A percentile compares a stretch with the other conserved stretches of the same genome.
These are phyloP conservation scores for Linum usitatissimum DNA, from an alignment of 345 rosid species.

Conservation along the genomic window DNA sequence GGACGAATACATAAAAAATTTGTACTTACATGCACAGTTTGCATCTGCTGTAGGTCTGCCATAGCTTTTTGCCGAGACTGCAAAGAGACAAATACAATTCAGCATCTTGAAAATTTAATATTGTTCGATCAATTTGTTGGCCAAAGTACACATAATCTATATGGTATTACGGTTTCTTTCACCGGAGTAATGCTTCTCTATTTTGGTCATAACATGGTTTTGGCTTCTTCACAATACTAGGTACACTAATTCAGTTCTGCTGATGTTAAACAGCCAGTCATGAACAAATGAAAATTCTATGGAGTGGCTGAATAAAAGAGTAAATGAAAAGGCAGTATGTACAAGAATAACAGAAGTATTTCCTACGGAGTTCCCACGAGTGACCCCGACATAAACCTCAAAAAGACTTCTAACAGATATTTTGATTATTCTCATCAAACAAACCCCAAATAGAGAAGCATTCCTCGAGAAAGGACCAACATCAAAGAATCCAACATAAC, in stretches of 20 bases:
- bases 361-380: neutral
- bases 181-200: neutral
- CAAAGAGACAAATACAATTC: conserved; percentile 19
- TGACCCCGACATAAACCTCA: neutral
- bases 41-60: conserved; percentile 69
- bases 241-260: neutral
- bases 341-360: neutral
- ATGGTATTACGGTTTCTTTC: neutral
- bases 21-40: conserved; percentile 56
- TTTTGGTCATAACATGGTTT: too few relatives aligned
- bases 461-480: neutral
- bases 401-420: neutral
- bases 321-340: neutral
- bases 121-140: neutral
- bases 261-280: neutral
- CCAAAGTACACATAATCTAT: neutral
- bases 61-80: conserved; percentile 92
- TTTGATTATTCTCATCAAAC: neutral
- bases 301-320: neutral
- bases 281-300: too few relatives aligned
- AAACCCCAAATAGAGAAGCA: neutral
- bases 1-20: neutral
- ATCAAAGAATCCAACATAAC: neutral
- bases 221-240: too few relatives aligned
- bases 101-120: neutral